A percentile compares a stretch with the other conserved stretches of the same genome.
Conservation (phyloP, 805 yeast species). For the Limtongozyma cylindracea region DNA sequence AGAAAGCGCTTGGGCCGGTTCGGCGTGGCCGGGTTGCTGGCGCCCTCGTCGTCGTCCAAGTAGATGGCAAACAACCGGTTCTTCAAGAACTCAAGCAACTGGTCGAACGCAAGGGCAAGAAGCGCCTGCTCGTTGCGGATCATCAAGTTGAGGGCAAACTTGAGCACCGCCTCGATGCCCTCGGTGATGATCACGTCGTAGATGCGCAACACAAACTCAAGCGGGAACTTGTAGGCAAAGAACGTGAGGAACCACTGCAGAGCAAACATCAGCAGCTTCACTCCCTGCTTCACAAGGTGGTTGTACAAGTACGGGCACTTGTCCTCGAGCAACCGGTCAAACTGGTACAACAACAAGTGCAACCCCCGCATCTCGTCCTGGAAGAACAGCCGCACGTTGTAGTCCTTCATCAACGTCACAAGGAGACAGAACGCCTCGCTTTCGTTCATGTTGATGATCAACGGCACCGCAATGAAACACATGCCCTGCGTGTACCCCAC, state of each 20-base stretch:
- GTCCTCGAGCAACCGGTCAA: constrained; percentile 70
- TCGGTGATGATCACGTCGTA: constrained; percentile 77
- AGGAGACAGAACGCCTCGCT: constrained; percentile 68
- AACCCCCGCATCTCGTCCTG: constrained; percentile 88
- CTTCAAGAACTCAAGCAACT: constrained; percentile 51
- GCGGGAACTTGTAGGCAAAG: constrained; percentile 86
- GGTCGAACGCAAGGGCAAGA: constrained; percentile 45
- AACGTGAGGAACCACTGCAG: constrained; percentile 93
- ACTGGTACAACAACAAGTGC: constrained; percentile 65
- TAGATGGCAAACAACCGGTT: constrained; percentile 57
- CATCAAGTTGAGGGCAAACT: constrained; percentile 68
- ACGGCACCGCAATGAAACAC: constrained; percentile 80
- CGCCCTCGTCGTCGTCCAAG: constrained; percentile 11
- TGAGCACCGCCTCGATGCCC: constrained; percentile 69
- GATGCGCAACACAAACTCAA: constrained; percentile 66
- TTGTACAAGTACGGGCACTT: constrained; percentile 41
- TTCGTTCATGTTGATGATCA: constrained; percentile 58
- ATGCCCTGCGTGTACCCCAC: constrained; percentile 97
- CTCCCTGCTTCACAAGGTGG: constrained; percentile 70
- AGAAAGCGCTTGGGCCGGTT: constrained; percentile 1
- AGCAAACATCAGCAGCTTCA: constrained; percentile 86
- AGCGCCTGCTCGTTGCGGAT: constrained; percentile 35
- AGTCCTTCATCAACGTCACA: constrained; percentile 62
- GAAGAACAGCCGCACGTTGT: constrained; percentile 55
- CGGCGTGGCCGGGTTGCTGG: constrained; percentile 2